Conservation (phyloP, 192 early-diverging fungal genomes). For the Coemansia asiatica region DNA sequence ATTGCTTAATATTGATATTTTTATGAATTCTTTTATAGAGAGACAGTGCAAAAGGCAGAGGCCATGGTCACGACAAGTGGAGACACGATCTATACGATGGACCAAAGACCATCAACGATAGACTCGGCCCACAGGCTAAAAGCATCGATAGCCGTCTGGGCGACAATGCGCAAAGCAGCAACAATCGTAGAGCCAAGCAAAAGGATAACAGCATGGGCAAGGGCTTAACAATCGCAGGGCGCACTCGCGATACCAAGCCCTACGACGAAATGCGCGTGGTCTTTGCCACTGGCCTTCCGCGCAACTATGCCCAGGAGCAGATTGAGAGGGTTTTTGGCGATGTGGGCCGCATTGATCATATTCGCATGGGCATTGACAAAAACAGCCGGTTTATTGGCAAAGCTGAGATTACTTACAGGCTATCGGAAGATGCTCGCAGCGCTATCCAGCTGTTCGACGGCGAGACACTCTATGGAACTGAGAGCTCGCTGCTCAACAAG, state of each 20-base stretch:
- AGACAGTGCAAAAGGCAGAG: background rate
- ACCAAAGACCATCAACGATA: constrained; percentile 30
- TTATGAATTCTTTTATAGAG: background rate
- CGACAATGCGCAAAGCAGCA: background rate
- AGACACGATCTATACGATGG: constrained; percentile 32
- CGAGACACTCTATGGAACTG: constrained; percentile 39
- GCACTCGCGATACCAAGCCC: constrained; percentile 26
- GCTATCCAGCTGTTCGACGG: constrained; percentile 54
- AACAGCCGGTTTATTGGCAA: constrained; percentile 38
- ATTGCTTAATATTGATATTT: background rate
- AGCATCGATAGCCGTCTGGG: constrained; percentile 6
- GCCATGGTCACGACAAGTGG: constrained; percentile 17
- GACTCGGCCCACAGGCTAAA: constrained; percentile 15
- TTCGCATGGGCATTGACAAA: constrained; percentile 46
- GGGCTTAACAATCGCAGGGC: constrained; percentile 34
- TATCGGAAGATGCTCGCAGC: constrained; percentile 43
- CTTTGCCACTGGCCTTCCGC: constrained; percentile 33
- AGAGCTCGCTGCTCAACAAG: constrained; percentile 11
- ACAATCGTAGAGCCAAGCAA: background rate
- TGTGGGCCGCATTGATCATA: constrained; percentile 32
- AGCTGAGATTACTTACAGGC: constrained; percentile 37
- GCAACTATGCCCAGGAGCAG: constrained; percentile 34
- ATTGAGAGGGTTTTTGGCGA: constrained; percentile 37
- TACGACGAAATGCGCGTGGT: constrained; percentile 40
- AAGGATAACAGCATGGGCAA: background rate